A percentile compares a stretch with the other conserved stretches of the same genome.
Evolutionary conservation across 305 asterid species (phyloP).

Genomic region (Stenogyne calaminthoides): DNA sequence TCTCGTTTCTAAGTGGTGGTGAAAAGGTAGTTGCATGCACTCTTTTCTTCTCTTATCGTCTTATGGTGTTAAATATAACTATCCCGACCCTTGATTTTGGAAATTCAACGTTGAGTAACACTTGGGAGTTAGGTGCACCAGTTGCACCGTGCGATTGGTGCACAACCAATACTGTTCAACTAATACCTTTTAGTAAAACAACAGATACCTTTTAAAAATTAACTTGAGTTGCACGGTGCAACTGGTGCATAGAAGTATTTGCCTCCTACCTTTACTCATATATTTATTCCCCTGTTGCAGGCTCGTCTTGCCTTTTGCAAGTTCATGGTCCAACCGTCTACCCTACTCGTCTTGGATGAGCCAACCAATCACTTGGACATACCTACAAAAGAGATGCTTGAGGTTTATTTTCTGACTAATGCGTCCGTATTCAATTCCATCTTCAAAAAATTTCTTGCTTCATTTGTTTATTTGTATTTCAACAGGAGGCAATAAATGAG

Average conservation of each 20-base stretch:
- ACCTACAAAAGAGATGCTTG: conserved; percentile 99
- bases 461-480: conserved; percentile 19
- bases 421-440: neutral
- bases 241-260: neutral
- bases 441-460: conserved; percentile 19
- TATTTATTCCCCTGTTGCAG: conserved; percentile 35
- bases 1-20: conserved; percentile 96
- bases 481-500: conserved; percentile 90
- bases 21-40: conserved; percentile 71
- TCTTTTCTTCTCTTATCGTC: neutral
- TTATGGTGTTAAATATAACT: neutral
- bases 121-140: neutral
- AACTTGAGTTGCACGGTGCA: neutral
- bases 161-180: neutral
- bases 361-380: conserved; percentile 98
- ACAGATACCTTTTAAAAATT: no score
- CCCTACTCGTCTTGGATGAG: conserved; percentile 87
- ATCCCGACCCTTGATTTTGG: neutral
- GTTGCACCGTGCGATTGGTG: neutral
- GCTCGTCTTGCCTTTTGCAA: conserved; percentile 98
- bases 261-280: neutral
- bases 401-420: conserved; percentile 48
- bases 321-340: conserved; percentile 98
- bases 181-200: neutral
- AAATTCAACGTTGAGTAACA: no score